Evolutionary conservation across 2,329 filamentous ascomycete genomes (phyloP), one percentile per base, ranked within the genome.

Genomic region (Hirsutella thompsonii): DNA sequence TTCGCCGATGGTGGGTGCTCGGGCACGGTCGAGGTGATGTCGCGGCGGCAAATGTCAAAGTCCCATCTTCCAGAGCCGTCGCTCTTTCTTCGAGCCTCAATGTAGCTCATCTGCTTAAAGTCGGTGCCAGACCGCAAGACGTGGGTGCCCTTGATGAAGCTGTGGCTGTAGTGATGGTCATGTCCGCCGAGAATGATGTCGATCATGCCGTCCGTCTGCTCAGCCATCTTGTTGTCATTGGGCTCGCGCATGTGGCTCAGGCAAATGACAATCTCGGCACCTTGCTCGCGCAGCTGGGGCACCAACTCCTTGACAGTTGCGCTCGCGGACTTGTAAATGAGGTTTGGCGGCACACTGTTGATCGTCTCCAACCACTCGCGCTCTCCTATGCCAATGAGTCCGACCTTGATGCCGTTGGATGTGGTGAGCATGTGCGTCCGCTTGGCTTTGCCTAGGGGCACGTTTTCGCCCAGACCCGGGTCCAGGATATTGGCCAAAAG

Each of bases 61-160:
- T 90, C 76, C 87, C 87, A 94, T 16, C 72, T 71, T 14, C 52
- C 55, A 14, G 55, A 47, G 16, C 55, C 52, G 53, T 65, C 51
- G 1, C 56, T 43, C 47, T 72, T 76, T 19, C 76, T 70, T 50
- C 84, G 75, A 1, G 77, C 83, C 58, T 94, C 85, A 40, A 95
- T 73, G 55, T 94, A 94, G 55, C 84, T 92, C 28, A 94, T 67
- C 56, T 95, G 84, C 62, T 92, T 93, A 63, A 94, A 95, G 58
- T 95, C 89, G 16, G 81, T 86, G 1, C 89, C 88, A 0, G 85
- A 93, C 2, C 89, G 76, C n/a, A 95, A 66, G 3, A 94, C 76
- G 52, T 94, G 88, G 0, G 77, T 84, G 8, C 81, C 81, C 45
- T 89, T 88, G 57, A 92, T 72, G 42, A 88, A 55, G 41, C 70